Conservation (phyloP, 1,284 basidiomycete species). For the Dichomitus squalens region DNA sequence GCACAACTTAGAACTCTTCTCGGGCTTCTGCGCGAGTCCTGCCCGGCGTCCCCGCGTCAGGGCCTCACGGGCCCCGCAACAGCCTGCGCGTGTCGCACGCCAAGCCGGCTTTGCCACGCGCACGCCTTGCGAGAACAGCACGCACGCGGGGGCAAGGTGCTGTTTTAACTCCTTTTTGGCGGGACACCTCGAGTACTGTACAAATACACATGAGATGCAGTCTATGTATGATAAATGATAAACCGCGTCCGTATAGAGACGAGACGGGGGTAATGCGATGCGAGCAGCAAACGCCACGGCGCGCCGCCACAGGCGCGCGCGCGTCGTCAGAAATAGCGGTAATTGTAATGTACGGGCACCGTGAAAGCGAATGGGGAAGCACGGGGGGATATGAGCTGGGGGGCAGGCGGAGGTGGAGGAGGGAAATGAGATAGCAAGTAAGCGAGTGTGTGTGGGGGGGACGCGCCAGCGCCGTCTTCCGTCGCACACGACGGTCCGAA, state of each 20-base stretch:
- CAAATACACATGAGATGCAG: conserved; percentile 50
- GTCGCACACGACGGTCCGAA: conserved; percentile 8
- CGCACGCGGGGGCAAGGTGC: neutral
- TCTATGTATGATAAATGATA: conserved; percentile 43
- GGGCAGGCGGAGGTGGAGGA: conserved; percentile 1
- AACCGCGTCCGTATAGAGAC: conserved; percentile 16
- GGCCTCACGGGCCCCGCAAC: conserved; percentile 2
- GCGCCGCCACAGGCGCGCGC: conserved; percentile 15
- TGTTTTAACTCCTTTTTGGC: conserved; percentile 21
- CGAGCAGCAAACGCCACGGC: conserved; percentile 26
- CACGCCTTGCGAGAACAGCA: neutral
- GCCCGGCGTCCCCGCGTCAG: conserved; percentile 5
- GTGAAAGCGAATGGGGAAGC: conserved; percentile 16
- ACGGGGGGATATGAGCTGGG: conserved; percentile 3
- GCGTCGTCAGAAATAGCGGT: conserved; percentile 23
- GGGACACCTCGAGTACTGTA: conserved; percentile 36
- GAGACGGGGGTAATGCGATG: conserved; percentile 14
- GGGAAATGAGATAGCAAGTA: conserved; percentile 5
- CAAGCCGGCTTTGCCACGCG: neutral
- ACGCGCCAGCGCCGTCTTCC: conserved; percentile 11
- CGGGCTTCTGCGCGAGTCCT: conserved; percentile 1
- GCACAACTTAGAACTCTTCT: conserved; percentile 13
- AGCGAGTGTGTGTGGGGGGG: conserved; percentile 22
- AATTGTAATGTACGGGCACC: conserved; percentile 25
- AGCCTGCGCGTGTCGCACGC: conserved; percentile 3